Percentiles rank a stretch among this genome's conserved stretches.
Conservation (phyloP, 164 flowering plant species). For the Cinnamomum micranthum region DNA sequence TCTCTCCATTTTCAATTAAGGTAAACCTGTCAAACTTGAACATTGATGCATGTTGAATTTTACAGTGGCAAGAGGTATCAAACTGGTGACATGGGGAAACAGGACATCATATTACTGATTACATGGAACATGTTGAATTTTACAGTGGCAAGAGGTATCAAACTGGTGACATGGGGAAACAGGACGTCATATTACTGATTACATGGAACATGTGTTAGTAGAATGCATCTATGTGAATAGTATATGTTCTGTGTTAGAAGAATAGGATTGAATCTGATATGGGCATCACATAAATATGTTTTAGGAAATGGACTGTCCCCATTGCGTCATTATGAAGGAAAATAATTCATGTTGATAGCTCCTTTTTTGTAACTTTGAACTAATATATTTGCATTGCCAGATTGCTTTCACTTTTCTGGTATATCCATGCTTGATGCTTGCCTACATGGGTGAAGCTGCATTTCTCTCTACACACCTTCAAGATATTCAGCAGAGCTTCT, state of each 20-base stretch:
- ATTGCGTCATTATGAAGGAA: background rate
- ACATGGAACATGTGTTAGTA: no score
- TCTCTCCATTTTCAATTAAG: conserved; percentile 58
- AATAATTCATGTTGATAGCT: background rate
- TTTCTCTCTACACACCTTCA: conserved; percentile 58
- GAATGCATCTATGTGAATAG: no score
- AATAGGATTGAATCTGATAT: background rate
- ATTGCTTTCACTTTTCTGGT: conserved; percentile 61
- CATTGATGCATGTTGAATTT: background rate
- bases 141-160: background rate
- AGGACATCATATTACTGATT: background rate
- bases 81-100: background rate
- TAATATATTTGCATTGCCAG: conserved; percentile 24
- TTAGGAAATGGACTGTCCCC: background rate
- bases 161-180: background rate
- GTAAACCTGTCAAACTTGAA: conserved; percentile 21
- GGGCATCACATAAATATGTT: background rate
- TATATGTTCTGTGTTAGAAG: no score
- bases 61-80: background rate
- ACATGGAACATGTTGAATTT: background rate
- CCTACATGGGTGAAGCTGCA: conserved; percentile 70
- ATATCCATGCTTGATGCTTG: conserved; percentile 64
- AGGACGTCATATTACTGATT: background rate
- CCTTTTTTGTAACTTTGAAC: background rate
- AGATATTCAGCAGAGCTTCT: conserved; percentile 58